phyloP scores from a whole-genome alignment of 2,329 filamentous ascomycete genomes.

The Shiraia bambusicola region DNA sequence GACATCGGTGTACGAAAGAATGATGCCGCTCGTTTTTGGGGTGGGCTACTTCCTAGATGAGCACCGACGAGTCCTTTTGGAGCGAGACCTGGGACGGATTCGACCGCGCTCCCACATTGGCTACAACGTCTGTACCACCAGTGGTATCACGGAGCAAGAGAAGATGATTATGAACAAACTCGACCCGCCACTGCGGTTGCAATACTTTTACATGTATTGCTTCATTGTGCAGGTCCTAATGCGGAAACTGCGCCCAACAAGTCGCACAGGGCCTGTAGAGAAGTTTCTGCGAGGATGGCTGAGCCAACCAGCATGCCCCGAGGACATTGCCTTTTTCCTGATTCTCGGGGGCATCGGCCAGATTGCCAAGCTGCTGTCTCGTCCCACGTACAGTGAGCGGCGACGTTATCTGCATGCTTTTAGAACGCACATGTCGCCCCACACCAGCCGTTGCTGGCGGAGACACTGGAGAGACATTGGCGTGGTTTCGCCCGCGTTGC shows the following conservation, averaged over 20 bases:
- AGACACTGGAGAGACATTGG: conserved; percentile 39
- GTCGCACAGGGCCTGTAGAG: conserved; percentile 31
- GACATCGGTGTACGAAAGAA: conserved; percentile 40
- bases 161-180: conserved; percentile 33
- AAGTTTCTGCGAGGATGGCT: conserved; percentile 37
- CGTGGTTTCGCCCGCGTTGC: conserved; percentile 36
- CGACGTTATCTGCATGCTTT: conserved; percentile 35
- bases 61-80: conserved; percentile 34
- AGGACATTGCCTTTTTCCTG: conserved; percentile 41
- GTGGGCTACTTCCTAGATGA: conserved; percentile 43
- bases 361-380: conserved; percentile 38
- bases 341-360: conserved; percentile 39
- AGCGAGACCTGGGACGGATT: conserved; percentile 38
- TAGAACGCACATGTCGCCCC: conserved; percentile 39
- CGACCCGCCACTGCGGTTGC: conserved; percentile 36
- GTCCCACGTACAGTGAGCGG: conserved; percentile 35
- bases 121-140: conserved; percentile 39
- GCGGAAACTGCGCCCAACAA: conserved; percentile 35
- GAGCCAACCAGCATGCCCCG: conserved; percentile 33
- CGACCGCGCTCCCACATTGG: conserved; percentile 36
- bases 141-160: conserved; percentile 31
- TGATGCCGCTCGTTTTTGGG: conserved; percentile 42
- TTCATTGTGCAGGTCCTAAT: conserved; percentile 40
- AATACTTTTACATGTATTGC: conserved; percentile 43
- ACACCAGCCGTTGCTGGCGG: conserved; percentile 38